A percentile compares a stretch with the other conserved stretches of the same genome.
Conservation (phyloP, 148 eudicot species). For the Heliosperma pusillum region DNA sequence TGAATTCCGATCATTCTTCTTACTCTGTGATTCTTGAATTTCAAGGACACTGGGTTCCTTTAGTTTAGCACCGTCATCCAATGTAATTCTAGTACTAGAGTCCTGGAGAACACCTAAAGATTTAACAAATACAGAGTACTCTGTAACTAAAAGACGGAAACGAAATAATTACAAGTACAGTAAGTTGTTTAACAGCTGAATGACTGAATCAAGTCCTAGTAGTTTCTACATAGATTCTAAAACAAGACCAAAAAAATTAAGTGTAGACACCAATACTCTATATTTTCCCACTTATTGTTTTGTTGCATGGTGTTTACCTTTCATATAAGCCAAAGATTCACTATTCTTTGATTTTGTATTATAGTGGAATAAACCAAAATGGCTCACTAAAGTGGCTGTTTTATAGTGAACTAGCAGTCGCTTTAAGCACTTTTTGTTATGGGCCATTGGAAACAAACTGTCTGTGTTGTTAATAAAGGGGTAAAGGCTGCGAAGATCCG, state of each 20-base stretch:
- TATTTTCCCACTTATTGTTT: neutral
- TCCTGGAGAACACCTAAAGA: constrained; percentile 51
- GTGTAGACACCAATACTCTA: neutral
- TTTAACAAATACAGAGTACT: constrained; percentile 19
- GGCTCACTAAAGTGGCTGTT: neutral
- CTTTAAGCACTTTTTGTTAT: neutral
- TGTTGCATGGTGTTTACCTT: no score
- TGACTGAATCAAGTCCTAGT: constrained; percentile 2
- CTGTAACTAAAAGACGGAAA: constrained; percentile 21
- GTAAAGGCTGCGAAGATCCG: neutral
- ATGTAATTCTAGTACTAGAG: constrained; percentile 12
- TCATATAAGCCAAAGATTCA: no score
- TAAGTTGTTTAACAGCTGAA: neutral
- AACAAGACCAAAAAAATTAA: no score
- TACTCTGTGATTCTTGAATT: constrained; percentile 19
- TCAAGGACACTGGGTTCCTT: constrained; percentile 10
- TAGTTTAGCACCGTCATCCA: constrained; percentile 10
- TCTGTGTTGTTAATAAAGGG: neutral
- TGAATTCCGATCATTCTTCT: constrained; percentile 10
- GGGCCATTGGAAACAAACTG: neutral
- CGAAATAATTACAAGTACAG: neutral
- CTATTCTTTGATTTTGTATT: no score
- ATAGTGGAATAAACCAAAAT: no score
- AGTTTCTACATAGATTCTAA: neutral
- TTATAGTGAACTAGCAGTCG: neutral